Evolutionary conservation across 768 basidiomycete species (phyloP), one percentile per base, ranked within the genome.

Genomic region (Lactifluus subvellereus): DNA sequence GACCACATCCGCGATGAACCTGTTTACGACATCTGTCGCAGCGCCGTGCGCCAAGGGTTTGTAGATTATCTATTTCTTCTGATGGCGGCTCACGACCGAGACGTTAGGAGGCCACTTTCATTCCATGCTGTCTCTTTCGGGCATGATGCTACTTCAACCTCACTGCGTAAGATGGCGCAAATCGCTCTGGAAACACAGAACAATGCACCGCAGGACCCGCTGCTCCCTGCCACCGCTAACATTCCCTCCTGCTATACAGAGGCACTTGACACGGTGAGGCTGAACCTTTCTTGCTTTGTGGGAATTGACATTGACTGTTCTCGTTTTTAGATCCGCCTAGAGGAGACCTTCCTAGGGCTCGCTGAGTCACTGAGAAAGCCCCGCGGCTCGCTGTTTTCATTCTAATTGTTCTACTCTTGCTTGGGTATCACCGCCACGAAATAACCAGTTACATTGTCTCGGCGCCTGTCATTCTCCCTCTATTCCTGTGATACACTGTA

Each of bases 121-220:
- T 81, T 86, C 69, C 85, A 86, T 49, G 70, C 84, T 0, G 81
- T 86, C 20, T 78, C 82, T 0, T 86, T 86, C 45, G 84, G 84
- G 6, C 73, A 74, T 0, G 68, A 73, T n/a, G 47, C 70, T 52
- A 6, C 70, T 65, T 69, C 68, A 50, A 49, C 57, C 5, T 62
- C 67, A 11, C 70, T 86, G 20, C 75, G 77, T 37, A 73, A 77
- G 20, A 86, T 86, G 85, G 76, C 78, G 1, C 71, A 79, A 6
- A 77, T 84, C 30, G 83, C 84, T 0, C 66, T 66, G 5, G 78
- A 82, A 49, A 75, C 78, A 2, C 80, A 84, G 64, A 78, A 72
- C 43, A 73, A 68, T 32, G 78, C 78, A 0, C 80, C 82, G 1
- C 71, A 68, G 33, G 77, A 82, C 61, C 75, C 77, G 1, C 69